These are phyloP conservation scores for Amaranthus cruentus DNA, from an alignment of 148 eudicot species.

Conservation along the genomic window DNA sequence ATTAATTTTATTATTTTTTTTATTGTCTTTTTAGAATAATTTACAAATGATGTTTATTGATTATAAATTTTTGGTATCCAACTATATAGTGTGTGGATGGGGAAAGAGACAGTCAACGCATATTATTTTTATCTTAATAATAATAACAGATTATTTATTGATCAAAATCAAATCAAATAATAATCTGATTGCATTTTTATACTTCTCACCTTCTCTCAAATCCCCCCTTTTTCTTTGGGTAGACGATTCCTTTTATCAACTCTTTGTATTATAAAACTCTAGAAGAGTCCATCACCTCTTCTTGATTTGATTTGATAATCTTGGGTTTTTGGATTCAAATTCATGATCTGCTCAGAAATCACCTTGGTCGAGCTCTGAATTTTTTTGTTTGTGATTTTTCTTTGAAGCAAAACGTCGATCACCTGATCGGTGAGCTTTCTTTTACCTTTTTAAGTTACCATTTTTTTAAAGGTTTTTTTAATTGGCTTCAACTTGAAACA, in stretches of 20 bases:
- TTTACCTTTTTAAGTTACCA: neutral
- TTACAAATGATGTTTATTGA: too few species aligned
- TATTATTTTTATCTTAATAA: neutral
- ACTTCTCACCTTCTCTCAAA: neutral
- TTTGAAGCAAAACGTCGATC: slow-evolving; percentile 36
- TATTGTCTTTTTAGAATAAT: too few species aligned
- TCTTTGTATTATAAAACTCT: slow-evolving; percentile 19
- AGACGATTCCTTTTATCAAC: neutral
- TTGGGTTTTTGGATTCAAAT: neutral
- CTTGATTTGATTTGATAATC: neutral
- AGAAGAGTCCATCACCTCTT: neutral
- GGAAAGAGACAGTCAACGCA: slow-evolving; percentile 1
- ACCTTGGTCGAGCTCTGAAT: slow-evolving; percentile 20
- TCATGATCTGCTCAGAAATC: neutral
- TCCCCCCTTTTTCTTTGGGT: slow-evolving; percentile 2
- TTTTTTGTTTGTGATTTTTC: neutral
- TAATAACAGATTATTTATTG: neutral
- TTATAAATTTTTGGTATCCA: too few species aligned
- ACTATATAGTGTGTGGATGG: too few species aligned
- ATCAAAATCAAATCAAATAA: slow-evolving; percentile 11
- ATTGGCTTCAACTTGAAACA: slow-evolving; percentile 39
- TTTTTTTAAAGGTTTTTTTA: slow-evolving; percentile 3
- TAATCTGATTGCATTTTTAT: neutral
- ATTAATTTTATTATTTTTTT: too few species aligned
- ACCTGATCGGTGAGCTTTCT: slow-evolving; percentile 20